A percentile compares a stretch with the other conserved stretches of the same genome.
These are phyloP conservation scores for Ophiostoma ips DNA, from an alignment of 2,329 filamentous ascomycete species.

Conservation along the genomic window DNA sequence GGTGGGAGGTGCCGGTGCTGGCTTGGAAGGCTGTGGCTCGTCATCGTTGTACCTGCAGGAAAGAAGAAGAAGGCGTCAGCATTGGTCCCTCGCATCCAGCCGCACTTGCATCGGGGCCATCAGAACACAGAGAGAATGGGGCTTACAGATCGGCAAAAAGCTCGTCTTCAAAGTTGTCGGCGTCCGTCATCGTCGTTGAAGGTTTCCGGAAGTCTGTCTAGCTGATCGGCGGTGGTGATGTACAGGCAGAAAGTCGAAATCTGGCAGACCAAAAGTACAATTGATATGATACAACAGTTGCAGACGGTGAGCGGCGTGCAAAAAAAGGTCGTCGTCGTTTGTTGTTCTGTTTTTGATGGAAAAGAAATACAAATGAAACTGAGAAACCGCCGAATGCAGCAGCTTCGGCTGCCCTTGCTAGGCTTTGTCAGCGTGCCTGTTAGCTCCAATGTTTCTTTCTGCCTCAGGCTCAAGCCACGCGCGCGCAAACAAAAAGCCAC, in stretches of 20 bases:
- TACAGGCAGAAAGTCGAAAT: background rate
- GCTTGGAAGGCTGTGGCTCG: conserved; percentile 26
- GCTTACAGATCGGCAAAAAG: conserved; percentile 83
- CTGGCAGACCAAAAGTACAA: too few relatives aligned
- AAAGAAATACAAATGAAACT: too few relatives aligned
- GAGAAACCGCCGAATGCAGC: too few relatives aligned
- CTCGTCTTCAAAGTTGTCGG: conserved; percentile 71
- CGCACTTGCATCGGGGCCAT: background rate
- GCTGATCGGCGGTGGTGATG: background rate
- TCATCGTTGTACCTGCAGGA: conserved; percentile 48
- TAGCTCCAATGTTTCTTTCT: background rate
- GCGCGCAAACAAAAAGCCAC: too few relatives aligned
- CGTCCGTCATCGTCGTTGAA: conserved; percentile 47
- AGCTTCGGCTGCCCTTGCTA: too few relatives aligned
- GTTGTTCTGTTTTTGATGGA: background rate
- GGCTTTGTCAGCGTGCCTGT: too few relatives aligned
- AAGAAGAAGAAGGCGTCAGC: background rate
- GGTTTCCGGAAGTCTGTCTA: background rate
- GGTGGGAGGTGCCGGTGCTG: conserved; percentile 8
- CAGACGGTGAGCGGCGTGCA: too few relatives aligned
- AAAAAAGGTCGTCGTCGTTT: too few relatives aligned
- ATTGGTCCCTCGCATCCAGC: background rate
- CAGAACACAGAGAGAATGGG: background rate
- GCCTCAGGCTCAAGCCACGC: background rate
- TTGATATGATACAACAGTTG: too few relatives aligned